Percentiles rank a stretch among this genome's conserved stretches.
These are phyloP conservation scores for Xylariaceae sp. DNA, from an alignment of 2,329 filamentous ascomycete species.

Conservation along the genomic window DNA sequence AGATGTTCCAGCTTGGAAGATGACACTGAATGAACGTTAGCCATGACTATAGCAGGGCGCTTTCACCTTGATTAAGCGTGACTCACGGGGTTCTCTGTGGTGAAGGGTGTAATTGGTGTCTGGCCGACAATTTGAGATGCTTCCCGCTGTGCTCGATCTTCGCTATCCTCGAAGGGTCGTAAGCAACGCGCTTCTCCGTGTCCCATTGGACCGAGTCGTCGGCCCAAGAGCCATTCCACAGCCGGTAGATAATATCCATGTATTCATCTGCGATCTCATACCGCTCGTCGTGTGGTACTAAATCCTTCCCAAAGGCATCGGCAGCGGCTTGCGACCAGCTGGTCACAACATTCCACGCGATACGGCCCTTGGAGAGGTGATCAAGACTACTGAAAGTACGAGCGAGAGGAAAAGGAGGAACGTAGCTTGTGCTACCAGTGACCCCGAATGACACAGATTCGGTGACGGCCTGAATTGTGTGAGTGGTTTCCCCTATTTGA, in stretches of 20 bases:
- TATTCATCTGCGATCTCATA: constrained; percentile 46
- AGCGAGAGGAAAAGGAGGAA: constrained; percentile 30
- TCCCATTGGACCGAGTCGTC: constrained; percentile 53
- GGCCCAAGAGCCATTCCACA: constrained; percentile 54
- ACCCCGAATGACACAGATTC: constrained; percentile 36
- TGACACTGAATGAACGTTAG: too few relatives aligned
- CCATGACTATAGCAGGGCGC: too few relatives aligned
- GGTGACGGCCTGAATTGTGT: constrained; percentile 41
- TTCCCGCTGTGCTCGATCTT: constrained; percentile 58
- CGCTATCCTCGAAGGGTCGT: constrained; percentile 54
- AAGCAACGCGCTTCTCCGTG: constrained; percentile 49
- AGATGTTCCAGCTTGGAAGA: constrained; percentile 58
- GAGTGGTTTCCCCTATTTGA: constrained; percentile 17
- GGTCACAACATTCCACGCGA: constrained; percentile 48
- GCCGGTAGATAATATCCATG: constrained; percentile 37
- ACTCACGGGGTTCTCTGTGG: constrained; percentile 55
- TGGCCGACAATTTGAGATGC: constrained; percentile 42
- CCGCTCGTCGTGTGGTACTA: constrained; percentile 44
- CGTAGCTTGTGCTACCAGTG: constrained; percentile 33
- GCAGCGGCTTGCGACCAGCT: constrained; percentile 43
- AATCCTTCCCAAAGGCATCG: constrained; percentile 38
- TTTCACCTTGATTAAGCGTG: too few relatives aligned
- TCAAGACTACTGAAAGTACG: constrained; percentile 31
- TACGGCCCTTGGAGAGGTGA: constrained; percentile 30
- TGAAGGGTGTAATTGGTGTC: constrained; percentile 48